Conservation (phyloP, 2,329 filamentous ascomycete species). For the Arthrobotrys musiformis region DNA sequence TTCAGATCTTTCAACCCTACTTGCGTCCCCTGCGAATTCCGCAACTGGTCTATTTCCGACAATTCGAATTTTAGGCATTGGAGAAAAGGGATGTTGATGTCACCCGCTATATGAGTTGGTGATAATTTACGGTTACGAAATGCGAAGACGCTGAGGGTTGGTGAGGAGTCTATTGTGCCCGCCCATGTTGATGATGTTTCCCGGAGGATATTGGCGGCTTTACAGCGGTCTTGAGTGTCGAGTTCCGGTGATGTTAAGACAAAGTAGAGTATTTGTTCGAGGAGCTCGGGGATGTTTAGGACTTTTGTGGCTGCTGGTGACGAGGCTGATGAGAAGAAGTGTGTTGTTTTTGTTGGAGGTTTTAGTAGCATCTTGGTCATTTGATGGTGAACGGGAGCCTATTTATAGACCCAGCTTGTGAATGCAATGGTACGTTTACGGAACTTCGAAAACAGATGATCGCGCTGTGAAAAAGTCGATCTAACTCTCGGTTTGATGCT, state of each 20-base stretch:
- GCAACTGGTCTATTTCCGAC: neutral
- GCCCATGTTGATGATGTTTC: neutral
- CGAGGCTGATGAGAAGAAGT: neutral
- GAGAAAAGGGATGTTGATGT: neutral
- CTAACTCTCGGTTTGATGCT: no score
- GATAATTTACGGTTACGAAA: neutral
- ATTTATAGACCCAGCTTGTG: no score
- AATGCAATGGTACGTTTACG: no score
- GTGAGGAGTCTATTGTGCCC: neutral
- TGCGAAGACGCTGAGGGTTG: neutral
- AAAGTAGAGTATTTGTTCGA: slow-evolving; percentile 14
- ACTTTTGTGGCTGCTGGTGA: neutral
- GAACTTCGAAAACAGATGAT: no score
- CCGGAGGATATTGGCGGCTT: neutral
- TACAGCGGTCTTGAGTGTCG: neutral
- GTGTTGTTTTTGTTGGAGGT: slow-evolving; percentile 14
- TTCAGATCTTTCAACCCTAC: neutral
- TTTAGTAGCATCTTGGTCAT: neutral
- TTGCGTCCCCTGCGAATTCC: no score
- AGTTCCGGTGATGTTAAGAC: neutral
- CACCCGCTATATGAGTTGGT: neutral
- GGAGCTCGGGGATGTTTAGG: slow-evolving; percentile 4
- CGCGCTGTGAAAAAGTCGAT: no score
- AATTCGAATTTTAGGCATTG: neutral
- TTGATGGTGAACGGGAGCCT: neutral